Percentiles rank a stretch among this genome's conserved stretches.
Evolutionary conservation across 1,284 basidiomycete species (phyloP).

Genomic region (Cutaneotrichosporon daszewskae): DNA sequence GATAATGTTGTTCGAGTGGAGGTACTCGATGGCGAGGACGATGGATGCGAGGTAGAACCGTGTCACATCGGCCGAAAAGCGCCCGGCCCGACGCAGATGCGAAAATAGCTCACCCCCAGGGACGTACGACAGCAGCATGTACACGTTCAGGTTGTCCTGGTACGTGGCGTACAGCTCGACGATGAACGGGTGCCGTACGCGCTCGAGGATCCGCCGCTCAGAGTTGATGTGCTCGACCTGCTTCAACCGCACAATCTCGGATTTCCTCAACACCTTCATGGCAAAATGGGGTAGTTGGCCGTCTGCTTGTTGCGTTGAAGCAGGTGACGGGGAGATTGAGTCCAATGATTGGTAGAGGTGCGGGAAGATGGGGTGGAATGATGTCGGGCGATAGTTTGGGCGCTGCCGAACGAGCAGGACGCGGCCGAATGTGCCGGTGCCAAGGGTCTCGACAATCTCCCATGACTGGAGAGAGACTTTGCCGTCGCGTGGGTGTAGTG

Average conservation of each 20-base stretch:
- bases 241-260: constrained; percentile 52
- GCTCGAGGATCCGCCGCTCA: constrained; percentile 52
- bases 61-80: constrained; percentile 53
- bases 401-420: constrained; percentile 47
- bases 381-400: constrained; percentile 40
- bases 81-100: constrained; percentile 48
- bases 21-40: constrained; percentile 51
- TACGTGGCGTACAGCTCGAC: constrained; percentile 53
- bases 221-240: constrained; percentile 57
- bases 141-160: constrained; percentile 53
- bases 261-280: constrained; percentile 54
- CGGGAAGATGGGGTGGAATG: constrained; percentile 49
- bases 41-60: constrained; percentile 53
- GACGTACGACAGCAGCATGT: constrained; percentile 54
- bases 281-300: constrained; percentile 49
- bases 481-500: constrained; percentile 6
- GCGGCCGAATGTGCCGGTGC: constrained; percentile 49
- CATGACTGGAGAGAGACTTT: constrained; percentile 41
- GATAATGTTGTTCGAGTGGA: constrained; percentile 50
- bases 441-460: constrained; percentile 48
- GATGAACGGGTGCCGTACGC: constrained; percentile 55
- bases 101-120: constrained; percentile 54
- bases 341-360: constrained; percentile 40
- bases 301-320: constrained; percentile 40
- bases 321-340: constrained; percentile 34